Percentiles rank a stretch among this genome's conserved stretches.
phyloP scores from a whole-genome alignment of 306 rosid species.

The Acacia crassicarpa region DNA sequence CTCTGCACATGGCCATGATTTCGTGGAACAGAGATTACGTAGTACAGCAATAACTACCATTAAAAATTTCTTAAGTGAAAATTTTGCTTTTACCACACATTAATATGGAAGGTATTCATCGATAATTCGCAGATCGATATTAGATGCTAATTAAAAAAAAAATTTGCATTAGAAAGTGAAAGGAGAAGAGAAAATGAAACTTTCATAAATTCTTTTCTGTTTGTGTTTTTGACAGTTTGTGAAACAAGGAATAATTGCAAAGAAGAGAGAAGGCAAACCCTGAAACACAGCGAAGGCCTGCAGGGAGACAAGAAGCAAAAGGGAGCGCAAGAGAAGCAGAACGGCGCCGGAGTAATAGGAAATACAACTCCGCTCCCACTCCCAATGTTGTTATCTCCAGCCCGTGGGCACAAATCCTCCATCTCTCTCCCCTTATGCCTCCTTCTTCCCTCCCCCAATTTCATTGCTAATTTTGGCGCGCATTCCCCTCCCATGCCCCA shows the following conservation, averaged over 20 bases:
- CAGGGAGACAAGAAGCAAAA: constrained; percentile 40
- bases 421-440: constrained; percentile 12
- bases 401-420: constrained; percentile 21
- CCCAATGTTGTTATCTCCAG: constrained; percentile 28
- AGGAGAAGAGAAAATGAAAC: neutral
- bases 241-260: neutral
- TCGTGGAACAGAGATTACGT: neutral
- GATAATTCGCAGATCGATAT: neutral
- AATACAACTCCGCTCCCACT: constrained; percentile 42
- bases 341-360: constrained; percentile 52
- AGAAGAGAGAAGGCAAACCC: constrained; percentile 44
- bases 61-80: neutral
- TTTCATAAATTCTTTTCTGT: neutral
- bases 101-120: neutral
- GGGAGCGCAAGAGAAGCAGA: constrained; percentile 66
- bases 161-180: neutral
- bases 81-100: neutral
- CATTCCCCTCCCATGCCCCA: neutral
- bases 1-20: neutral
- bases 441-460: neutral
- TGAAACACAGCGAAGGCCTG: constrained; percentile 82
- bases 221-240: neutral
- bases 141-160: neutral
- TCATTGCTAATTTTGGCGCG: constrained; percentile 31
- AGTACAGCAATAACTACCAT: neutral